Conservation (phyloP, 1,284 basidiomycete species). For the Anthracocystis walkeri region DNA sequence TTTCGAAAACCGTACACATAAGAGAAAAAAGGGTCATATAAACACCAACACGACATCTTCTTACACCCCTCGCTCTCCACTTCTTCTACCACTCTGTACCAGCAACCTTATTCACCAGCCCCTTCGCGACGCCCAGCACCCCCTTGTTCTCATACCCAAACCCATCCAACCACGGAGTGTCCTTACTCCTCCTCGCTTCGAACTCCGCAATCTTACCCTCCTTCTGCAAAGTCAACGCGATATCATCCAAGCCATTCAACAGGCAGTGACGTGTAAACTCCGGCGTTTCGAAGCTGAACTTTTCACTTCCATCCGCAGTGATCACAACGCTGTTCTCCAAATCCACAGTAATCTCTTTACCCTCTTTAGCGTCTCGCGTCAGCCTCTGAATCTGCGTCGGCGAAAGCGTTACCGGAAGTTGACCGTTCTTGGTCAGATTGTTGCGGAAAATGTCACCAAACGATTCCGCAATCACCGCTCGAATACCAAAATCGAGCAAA, state of each 20-base stretch:
- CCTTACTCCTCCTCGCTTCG: conserved; percentile 45
- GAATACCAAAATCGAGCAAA: conserved; percentile 67
- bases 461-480: conserved; percentile 61
- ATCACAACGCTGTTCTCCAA: conserved; percentile 60
- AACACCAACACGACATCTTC: no score
- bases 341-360: conserved; percentile 62
- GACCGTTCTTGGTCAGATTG: conserved; percentile 67
- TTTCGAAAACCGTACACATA: no score
- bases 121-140: conserved; percentile 40
- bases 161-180: conserved; percentile 66
- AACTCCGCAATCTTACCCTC: conserved; percentile 55
- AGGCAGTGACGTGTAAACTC: conserved; percentile 65
- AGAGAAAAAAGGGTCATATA: no score
- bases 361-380: conserved; percentile 59
- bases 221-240: conserved; percentile 64
- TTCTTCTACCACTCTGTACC: conserved; percentile 59
- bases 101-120: conserved; percentile 35
- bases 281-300: conserved; percentile 57
- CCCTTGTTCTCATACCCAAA: conserved; percentile 43
- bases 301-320: conserved; percentile 53
- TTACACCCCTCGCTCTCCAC: no score
- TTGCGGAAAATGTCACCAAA: conserved; percentile 67
- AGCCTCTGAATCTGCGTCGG: conserved; percentile 56
- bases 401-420: conserved; percentile 57
- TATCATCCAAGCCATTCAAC: conserved; percentile 66